Conservation (phyloP, 2,329 filamentous ascomycete species). For the Phialophora chinensis region DNA sequence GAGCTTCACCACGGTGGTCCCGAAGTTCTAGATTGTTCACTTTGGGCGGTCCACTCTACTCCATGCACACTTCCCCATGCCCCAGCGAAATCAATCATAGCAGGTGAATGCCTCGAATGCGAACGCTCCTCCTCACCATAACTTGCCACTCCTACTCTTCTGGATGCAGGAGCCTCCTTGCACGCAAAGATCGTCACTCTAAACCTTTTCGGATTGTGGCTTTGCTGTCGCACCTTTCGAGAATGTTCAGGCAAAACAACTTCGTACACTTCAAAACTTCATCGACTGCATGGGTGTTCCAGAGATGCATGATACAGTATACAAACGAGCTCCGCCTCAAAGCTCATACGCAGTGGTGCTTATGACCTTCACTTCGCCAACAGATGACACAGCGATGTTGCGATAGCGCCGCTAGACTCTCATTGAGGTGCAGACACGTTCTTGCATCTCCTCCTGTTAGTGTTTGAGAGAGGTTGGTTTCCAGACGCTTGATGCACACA, state of each 20-base stretch:
- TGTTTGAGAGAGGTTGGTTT: not conserved
- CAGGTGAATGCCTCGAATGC: not conserved
- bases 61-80: not conserved
- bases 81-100: not conserved
- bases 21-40: not conserved
- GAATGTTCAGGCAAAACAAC: not conserved
- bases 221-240: constrained; percentile 7
- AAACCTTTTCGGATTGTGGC: not conserved
- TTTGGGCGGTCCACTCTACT: not conserved
- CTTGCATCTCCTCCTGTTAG: not conserved
- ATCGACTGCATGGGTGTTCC: not conserved
- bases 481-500: not conserved
- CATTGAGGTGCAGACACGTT: not conserved
- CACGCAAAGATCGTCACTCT: not conserved
- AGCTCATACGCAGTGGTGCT: not conserved
- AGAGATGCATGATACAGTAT: not conserved
- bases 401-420: not conserved
- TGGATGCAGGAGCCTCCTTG: not conserved
- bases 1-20: not conserved
- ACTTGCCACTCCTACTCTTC: not conserved
- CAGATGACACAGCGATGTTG: not conserved
- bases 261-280: not conserved
- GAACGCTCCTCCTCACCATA: not conserved
- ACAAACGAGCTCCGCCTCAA: not conserved
- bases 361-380: not conserved